phyloP scores from a whole-genome alignment of 768 basidiomycete species.

The Crepidotus variabilis region DNA sequence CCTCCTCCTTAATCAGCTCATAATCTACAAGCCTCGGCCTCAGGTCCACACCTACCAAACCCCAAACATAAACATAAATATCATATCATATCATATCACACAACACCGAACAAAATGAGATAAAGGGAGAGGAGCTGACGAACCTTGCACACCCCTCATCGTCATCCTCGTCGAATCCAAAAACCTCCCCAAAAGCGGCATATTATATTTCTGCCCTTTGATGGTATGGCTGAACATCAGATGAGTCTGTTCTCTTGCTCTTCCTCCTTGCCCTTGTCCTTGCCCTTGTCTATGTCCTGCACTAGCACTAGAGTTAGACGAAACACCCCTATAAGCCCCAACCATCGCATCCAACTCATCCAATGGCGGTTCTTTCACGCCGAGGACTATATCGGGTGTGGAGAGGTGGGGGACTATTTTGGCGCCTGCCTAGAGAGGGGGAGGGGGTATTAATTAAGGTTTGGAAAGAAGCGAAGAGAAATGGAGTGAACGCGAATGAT shows the following conservation, averaged over 20 bases:
- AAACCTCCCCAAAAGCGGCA: constrained; percentile 68
- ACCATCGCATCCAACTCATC: constrained; percentile 55
- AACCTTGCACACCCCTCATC: no score
- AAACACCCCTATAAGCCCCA: no score
- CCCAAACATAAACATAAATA: no score
- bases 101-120: no score
- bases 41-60: background rate
- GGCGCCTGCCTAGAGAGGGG: constrained; percentile 67
- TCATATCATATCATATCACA: no score
- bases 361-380: constrained; percentile 87
- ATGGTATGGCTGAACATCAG: constrained; percentile 92
- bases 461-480: background rate
- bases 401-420: constrained; percentile 43
- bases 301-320: no score
- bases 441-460: background rate
- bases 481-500: no score
- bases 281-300: constrained; percentile 17
- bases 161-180: constrained; percentile 31
- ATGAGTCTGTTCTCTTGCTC: constrained; percentile 51
- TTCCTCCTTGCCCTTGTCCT: constrained; percentile 17
- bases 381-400: constrained; percentile 76
- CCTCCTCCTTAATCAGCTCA: constrained; percentile 68
- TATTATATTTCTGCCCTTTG: constrained; percentile 87
- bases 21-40: constrained; percentile 63
- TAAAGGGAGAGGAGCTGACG: no score